These are phyloP conservation scores for Boechera divaricarpa DNA, from an alignment of 345 rosid genomes.

Conservation along the genomic window DNA sequence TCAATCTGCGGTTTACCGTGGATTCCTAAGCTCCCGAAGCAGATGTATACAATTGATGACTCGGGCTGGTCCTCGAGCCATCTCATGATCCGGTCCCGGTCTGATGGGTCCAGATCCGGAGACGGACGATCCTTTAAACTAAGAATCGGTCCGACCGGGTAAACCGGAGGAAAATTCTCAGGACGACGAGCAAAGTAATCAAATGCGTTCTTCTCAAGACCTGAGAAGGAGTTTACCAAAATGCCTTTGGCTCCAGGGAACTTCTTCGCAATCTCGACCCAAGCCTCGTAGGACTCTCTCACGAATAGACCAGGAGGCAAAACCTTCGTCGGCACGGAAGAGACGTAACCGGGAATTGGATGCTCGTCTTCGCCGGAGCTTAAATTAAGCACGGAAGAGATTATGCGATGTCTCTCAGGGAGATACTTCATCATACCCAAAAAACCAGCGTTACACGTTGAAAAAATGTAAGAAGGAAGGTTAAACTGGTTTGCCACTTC, in stretches of 20 bases:
- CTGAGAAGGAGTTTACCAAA: constrained; percentile 50
- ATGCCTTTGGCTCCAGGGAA: constrained; percentile 50
- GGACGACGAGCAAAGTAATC: constrained; percentile 35
- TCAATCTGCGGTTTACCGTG: constrained; percentile 45
- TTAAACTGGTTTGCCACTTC: constrained; percentile 48
- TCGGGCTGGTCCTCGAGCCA: constrained; percentile 62
- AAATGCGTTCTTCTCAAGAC: constrained; percentile 49
- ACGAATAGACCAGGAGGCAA: constrained; percentile 48
- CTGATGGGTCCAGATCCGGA: constrained; percentile 36
- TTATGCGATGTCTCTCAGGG: constrained; percentile 40
- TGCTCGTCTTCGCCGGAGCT: constrained; percentile 36
- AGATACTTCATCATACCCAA: constrained; percentile 51
- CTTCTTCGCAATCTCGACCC: constrained; percentile 48
- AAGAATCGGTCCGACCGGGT: constrained; percentile 55
- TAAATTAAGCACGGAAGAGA: constrained; percentile 18
- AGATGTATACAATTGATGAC: constrained; percentile 54
- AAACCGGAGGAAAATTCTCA: constrained; percentile 47
- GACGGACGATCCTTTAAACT: constrained; percentile 38
- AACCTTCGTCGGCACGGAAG: constrained; percentile 48
- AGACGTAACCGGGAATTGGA: constrained; percentile 44
- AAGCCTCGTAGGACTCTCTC: constrained; percentile 48
- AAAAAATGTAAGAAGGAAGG: constrained; percentile 60
- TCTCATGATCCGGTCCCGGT: constrained; percentile 32
- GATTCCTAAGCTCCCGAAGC: constrained; percentile 58
- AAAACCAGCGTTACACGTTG: constrained; percentile 46